phyloP scores from a whole-genome alignment of 1,284 basidiomycete genomes.

The Sporisorium graminicola region DNA sequence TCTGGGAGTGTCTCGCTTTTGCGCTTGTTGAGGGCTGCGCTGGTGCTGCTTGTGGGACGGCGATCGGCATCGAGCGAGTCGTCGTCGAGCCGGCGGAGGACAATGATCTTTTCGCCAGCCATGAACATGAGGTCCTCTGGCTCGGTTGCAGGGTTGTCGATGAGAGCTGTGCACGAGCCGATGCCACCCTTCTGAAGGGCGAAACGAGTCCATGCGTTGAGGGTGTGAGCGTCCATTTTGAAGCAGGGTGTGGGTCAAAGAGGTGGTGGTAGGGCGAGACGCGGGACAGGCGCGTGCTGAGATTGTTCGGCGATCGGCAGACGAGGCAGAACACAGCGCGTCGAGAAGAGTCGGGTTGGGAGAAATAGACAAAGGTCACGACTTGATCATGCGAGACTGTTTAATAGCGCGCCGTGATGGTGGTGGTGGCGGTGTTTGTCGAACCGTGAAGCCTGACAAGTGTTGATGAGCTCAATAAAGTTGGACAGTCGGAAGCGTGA shows the following conservation, averaged over 20 bases:
- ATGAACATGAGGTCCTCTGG: constrained; percentile 67
- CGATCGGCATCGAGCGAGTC: constrained; percentile 33
- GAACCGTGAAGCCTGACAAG: neutral
- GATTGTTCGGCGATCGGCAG: neutral
- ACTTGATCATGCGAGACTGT: constrained; percentile 1
- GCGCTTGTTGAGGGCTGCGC: constrained; percentile 10
- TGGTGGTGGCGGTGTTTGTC: neutral
- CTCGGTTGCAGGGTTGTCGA: constrained; percentile 63
- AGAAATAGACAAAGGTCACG: neutral
- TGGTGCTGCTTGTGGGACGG: constrained; percentile 35
- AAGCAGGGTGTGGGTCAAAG: neutral
- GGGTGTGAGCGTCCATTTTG: constrained; percentile 66
- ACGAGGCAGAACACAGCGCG: neutral
- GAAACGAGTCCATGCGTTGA: constrained; percentile 68
- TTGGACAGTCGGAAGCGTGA: neutral
- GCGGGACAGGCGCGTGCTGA: constrained; percentile 5
- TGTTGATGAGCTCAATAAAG: neutral
- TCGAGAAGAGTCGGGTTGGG: neutral
- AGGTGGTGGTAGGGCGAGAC: neutral
- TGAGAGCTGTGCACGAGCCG: constrained; percentile 63
- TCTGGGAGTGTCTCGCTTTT: constrained; percentile 26
- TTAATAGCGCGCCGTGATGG: too few relatives aligned
- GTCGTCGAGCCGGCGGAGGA: constrained; percentile 61
- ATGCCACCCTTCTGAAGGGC: constrained; percentile 68
- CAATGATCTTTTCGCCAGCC: constrained; percentile 66